These are phyloP conservation scores for Yueomyces sp. DNA, from an alignment of 1,139 yeast genomes.

Conservation along the genomic window DNA sequence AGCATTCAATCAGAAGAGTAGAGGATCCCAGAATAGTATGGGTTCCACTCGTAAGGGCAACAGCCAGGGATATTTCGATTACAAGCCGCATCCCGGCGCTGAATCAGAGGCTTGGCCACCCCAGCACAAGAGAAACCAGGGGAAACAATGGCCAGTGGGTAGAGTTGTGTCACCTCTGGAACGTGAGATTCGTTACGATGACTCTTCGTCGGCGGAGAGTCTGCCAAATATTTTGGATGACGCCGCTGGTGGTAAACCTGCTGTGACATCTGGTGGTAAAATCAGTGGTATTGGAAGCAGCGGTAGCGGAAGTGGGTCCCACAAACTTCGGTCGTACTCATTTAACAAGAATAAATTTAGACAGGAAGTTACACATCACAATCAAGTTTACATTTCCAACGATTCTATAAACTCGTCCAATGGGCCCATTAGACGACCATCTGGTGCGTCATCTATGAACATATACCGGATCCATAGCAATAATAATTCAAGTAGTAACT, in stretches of 20 bases:
- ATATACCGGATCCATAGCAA: constrained; percentile 1
- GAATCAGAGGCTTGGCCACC: background rate
- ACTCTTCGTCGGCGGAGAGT: too few species aligned
- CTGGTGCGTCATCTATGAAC: constrained; percentile 1
- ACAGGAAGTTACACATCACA: background rate
- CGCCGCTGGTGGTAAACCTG: background rate
- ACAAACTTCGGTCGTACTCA: background rate
- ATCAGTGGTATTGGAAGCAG: background rate
- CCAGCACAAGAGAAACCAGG: background rate
- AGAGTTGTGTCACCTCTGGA: background rate
- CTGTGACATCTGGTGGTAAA: background rate
- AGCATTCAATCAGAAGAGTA: background rate
- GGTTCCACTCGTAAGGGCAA: too few species aligned
- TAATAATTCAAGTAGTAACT: background rate
- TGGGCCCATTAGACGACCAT: constrained; percentile 5
- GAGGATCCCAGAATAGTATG: background rate
- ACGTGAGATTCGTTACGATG: background rate
- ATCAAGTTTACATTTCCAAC: background rate
- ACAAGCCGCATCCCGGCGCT: background rate
- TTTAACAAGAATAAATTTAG: background rate
- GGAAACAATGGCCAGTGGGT: background rate
- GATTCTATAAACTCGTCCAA: constrained; percentile 3
- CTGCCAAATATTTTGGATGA: background rate
- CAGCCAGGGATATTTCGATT: background rate
- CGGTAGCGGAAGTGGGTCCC: background rate